Conservation (phyloP, 169 alveolate species). For the Plasmodium gaboni region DNA sequence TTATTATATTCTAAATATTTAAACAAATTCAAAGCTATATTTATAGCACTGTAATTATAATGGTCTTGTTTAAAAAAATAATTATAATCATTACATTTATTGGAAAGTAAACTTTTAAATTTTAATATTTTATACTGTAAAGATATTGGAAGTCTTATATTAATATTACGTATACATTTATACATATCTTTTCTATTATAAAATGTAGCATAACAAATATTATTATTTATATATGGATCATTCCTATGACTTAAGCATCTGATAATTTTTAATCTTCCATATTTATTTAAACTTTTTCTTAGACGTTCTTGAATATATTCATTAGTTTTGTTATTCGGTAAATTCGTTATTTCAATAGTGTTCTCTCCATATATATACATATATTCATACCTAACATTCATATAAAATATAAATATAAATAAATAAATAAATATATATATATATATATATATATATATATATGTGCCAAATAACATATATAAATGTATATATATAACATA, state of each 20-base stretch:
- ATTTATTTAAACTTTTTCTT: conserved; percentile 86
- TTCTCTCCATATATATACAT: conserved; percentile 85
- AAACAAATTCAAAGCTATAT: conserved; percentile 80
- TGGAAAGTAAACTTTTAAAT: conserved; percentile 87
- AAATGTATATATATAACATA: neutral
- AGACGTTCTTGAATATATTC: conserved; percentile 92
- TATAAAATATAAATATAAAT: neutral
- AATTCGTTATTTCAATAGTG: conserved; percentile 83
- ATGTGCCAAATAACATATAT: neutral
- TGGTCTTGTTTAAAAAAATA: conserved; percentile 84
- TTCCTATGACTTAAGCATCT: conserved; percentile 88
- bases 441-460: neutral
- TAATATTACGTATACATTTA: conserved; percentile 79
- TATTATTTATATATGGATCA: conserved; percentile 91
- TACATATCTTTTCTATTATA: conserved; percentile 79
- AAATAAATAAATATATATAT: neutral
- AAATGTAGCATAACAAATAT: conserved; percentile 87
- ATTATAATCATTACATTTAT: conserved; percentile 81
- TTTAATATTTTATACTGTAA: conserved; percentile 83
- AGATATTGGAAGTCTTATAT: conserved; percentile 84
- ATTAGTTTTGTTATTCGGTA: conserved; percentile 91
- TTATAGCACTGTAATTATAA: conserved; percentile 77
- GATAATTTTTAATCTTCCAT: conserved; percentile 86
- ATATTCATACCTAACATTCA: conserved; percentile 76
- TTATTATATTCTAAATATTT: conserved; percentile 74